A percentile compares a stretch with the other conserved stretches of the same genome.
phyloP scores from a whole-genome alignment of 73 alveolate species.

The Paramecium primaurelia region DNA sequence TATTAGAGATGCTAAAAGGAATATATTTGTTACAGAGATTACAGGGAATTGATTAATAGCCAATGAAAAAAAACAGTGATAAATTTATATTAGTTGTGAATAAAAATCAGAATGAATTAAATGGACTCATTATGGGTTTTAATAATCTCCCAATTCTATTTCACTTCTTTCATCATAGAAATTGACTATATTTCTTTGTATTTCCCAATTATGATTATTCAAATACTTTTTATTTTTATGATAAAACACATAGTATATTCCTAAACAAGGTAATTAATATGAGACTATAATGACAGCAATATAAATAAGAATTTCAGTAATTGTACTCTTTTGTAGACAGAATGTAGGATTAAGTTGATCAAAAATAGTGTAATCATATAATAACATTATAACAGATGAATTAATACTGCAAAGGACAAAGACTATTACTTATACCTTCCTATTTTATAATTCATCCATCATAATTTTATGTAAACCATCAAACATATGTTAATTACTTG shows the following conservation, averaged over 20 bases:
- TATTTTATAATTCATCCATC: slow-evolving; percentile 29
- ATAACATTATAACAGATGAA: background rate
- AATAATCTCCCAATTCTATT: background rate
- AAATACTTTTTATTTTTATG: slow-evolving; percentile 19
- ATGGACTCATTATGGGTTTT: background rate
- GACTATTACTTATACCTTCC: background rate
- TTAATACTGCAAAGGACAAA: background rate
- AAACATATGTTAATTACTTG: background rate
- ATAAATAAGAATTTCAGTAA: background rate
- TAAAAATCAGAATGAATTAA: background rate
- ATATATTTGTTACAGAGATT: background rate
- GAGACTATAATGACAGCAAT: background rate
- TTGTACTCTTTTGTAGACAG: background rate
- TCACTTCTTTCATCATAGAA: slow-evolving; percentile 29
- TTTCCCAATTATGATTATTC: background rate
- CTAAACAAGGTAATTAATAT: background rate
- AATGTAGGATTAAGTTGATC: background rate
- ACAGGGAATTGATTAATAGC: background rate
- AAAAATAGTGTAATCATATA: background rate
- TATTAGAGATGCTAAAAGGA: background rate
- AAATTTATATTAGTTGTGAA: background rate
- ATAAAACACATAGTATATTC: slow-evolving; percentile 29
- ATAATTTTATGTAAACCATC: slow-evolving; percentile 16
- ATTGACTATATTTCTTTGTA: background rate
- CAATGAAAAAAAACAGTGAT: background rate